Evolutionary conservation across 768 basidiomycete species (phyloP).

Genomic region (Tricholoma flavovirens): DNA sequence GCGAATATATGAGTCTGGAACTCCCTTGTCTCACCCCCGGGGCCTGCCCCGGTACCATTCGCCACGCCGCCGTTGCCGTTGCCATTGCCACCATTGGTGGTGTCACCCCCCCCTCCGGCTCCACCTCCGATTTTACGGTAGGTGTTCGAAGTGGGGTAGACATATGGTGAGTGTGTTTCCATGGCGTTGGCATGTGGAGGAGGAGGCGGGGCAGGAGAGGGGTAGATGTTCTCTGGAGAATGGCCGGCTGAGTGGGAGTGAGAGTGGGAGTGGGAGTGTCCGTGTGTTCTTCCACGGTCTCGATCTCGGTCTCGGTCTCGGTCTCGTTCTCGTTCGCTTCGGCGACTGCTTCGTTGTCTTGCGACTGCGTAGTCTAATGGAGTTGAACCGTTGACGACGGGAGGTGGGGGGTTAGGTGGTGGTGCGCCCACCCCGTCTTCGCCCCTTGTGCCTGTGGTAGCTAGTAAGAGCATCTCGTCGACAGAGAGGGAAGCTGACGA

Average conservation of each 20-base stretch:
- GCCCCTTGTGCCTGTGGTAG: constrained; percentile 24
- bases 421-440: neutral
- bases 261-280: no score
- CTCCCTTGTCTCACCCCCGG: constrained; percentile 9
- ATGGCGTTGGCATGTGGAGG: no score
- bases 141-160: neutral
- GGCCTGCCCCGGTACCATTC: no score
- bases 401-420: neutral
- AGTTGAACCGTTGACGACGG: neutral
- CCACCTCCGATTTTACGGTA: neutral
- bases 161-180: neutral
- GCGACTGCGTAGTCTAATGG: neutral
- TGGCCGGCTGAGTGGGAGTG: no score
- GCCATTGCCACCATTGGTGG: no score
- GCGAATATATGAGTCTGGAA: constrained; percentile 71
- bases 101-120: neutral
- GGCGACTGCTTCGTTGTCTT: neutral
- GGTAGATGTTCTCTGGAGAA: neutral
- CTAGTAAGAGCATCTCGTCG: constrained; percentile 42
- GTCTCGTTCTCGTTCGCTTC: no score
- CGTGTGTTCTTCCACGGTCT: no score
- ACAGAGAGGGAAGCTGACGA: constrained; percentile 33
- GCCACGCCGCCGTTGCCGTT: no score
- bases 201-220: constrained; percentile 2
- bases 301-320: neutral